Evolutionary conservation across 1,284 basidiomycete genomes (phyloP), one percentile per base, ranked within the genome.

Genomic region (Schizophyllum commune): DNA sequence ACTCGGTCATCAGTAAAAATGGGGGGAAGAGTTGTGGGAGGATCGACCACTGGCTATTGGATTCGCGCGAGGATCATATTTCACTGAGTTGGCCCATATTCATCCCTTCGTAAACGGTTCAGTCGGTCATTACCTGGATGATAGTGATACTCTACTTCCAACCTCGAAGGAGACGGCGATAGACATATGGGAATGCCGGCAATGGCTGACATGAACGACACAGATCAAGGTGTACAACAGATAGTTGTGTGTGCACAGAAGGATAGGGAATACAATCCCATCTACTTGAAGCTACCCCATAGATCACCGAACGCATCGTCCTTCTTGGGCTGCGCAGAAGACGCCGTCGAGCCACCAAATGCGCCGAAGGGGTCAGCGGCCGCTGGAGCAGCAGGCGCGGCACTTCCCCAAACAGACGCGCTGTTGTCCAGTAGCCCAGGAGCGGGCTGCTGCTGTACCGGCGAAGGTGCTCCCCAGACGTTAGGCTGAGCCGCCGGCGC

Each of bases 301-400:
- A 92, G 71, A 72, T 92, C 89, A 4, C 88, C 88, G 70, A 92
- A 92, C 5, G 78, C 83, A 68, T 92, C 90, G 65, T 91, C 88
- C 71, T 89, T 87, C 77, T 89, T 88, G 67, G 77, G 73, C 55
- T 72, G 65, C n/a, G 71, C 56, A 0, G 64, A 56, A 22, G 68
- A 22, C 11, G 69, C 62, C 39, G 66, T 52, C 21, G 70, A 56
- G 21, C 71, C 64, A 20, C 74, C 65, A 39, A 78, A 77, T 19
- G 34, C 39, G 8, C 53, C 60, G n/a, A 59, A 61, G n/a, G 58
- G 51, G 5, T 54, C 55, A 59, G 60, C 55, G 47, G 55, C 52
- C 19, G 57, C 52, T 6, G 66, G 57, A 13, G 62, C 59, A 33
- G 63, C 59, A n/a, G 58, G 58, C 20, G 70, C 63, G 17, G 69